These are phyloP conservation scores for Datisca glomerata DNA, from an alignment of 306 rosid species.

Conservation along the genomic window DNA sequence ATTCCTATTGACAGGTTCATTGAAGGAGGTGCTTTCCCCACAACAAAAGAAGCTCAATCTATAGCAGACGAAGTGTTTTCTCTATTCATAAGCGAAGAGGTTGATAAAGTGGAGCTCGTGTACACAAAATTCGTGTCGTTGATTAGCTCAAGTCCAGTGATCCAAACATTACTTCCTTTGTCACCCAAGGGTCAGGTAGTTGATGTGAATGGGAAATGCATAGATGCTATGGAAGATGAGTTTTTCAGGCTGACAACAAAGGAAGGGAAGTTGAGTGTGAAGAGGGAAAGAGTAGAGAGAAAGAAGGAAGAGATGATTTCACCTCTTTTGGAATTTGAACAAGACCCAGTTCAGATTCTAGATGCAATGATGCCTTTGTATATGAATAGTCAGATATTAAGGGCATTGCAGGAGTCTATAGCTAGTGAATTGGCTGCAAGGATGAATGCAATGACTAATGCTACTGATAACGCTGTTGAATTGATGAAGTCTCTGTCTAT, in stretches of 20 bases:
- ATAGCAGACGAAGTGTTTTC: constrained; percentile 76
- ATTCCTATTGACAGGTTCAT: constrained; percentile 34
- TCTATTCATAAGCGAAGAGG: constrained; percentile 55
- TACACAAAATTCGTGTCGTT: constrained; percentile 53
- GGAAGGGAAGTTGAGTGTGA: constrained; percentile 48
- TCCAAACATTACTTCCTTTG: constrained; percentile 61
- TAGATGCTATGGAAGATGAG: constrained; percentile 51
- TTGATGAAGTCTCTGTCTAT: constrained; percentile 42
- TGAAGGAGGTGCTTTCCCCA: constrained; percentile 33
- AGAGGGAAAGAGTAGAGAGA: constrained; percentile 26
- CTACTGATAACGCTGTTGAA: constrained; percentile 65
- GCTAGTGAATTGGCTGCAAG: constrained; percentile 87
- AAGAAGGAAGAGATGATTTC: constrained; percentile 15
- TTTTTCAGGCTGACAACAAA: constrained; percentile 54
- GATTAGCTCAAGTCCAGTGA: constrained; percentile 48
- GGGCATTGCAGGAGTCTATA: constrained; percentile 63
- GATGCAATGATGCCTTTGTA: constrained; percentile 88
- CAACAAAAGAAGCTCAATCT: constrained; percentile 47
- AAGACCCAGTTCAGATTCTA: constrained; percentile 74
- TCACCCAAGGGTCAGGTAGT: constrained; percentile 28
- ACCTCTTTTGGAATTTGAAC: constrained; percentile 59
- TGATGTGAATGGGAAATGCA: constrained; percentile 42
- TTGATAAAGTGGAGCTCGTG: constrained; percentile 70
- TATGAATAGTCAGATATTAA: constrained; percentile 60
- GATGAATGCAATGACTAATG: constrained; percentile 71